Evolutionary conservation across 176 grass and related monocot genomes (phyloP), one percentile per base, ranked within the genome.

Genomic region (Bonia amplexicaulis): DNA sequence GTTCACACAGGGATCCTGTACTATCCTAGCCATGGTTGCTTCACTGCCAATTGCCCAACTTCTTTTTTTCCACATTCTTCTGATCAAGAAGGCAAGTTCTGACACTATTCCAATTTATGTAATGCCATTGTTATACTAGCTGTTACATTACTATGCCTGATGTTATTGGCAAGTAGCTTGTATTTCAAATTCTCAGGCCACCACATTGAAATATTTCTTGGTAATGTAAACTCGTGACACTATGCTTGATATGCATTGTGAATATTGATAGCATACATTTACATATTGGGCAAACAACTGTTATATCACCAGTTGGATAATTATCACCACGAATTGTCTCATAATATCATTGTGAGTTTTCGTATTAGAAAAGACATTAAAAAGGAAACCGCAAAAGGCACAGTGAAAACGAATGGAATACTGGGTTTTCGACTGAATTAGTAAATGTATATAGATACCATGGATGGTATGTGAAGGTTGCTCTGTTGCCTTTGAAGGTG

Each of bases 41-140:
- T 92, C 85, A 79, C 84, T 99, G 67, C 97, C 93, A 49, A 85
- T 99, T 55, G 97, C 88, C 6, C 93, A 99, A 76, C 97, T 99
- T 84, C 94, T 99, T 68, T 92, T 99, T 88, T 99, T 99, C 85
- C 97, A 99, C 76, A 90, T 99, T 87, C 91, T 99, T 87, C 82
- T 99, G 48, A 94, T 99, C 79, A 96, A 98, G 84, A 98, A 98
- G 96, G 96, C 63, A 90, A 89, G 73, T 85, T 79, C 60, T 88
- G 39, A 45, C 61, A 20, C 41, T 44, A 75, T 80, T 33, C 41
- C 3, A 0, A 62, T 84, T 61, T 69, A 12, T 84, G 52, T 49
- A 80, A 80, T 46, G 61, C 4, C 23, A 27, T 76, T 65, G 37
- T 55, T 47, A 61, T 60, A 78, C n/a, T 52, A 78, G 16, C 33